Evolutionary conservation across 495 filamentous ascomycete genomes (phyloP).

Genomic region (Penicillium canariense): DNA sequence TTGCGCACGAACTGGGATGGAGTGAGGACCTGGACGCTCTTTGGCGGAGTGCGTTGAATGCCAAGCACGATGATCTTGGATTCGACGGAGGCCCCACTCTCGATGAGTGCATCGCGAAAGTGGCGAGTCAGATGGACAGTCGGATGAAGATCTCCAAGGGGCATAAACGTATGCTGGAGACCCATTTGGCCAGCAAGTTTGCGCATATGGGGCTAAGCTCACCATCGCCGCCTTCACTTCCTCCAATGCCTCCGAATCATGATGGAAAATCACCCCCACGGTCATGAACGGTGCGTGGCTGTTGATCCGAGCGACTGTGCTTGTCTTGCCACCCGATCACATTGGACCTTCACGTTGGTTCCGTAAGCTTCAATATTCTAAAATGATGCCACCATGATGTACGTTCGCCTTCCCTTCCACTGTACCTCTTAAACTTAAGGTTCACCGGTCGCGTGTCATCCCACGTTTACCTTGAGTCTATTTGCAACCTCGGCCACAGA

Average conservation of each 20-base stretch:
- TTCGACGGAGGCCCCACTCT: slow-evolving; percentile 18
- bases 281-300: no score
- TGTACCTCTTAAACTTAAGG: neutral
- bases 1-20: slow-evolving; percentile 80
- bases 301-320: neutral
- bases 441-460: neutral
- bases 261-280: neutral
- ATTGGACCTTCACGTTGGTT: neutral
- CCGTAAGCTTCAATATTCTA: neutral
- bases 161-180: slow-evolving; percentile 30
- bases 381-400: slow-evolving; percentile 25
- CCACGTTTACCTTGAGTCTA: neutral
- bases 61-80: slow-evolving; percentile 14
- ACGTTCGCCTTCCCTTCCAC: neutral
- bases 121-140: slow-evolving; percentile 27
- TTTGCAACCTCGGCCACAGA: neutral
- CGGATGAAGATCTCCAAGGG: slow-evolving; percentile 27
- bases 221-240: neutral
- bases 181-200: slow-evolving; percentile 23
- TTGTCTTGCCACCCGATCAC: neutral
- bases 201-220: slow-evolving; percentile 7
- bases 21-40: slow-evolving; percentile 68
- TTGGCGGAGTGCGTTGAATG: slow-evolving; percentile 48
- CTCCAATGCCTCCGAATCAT: neutral
- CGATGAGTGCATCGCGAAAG: slow-evolving; percentile 45